These are phyloP conservation scores for Scytalidium lignicola DNA, from an alignment of 2,329 filamentous ascomycete species.

Conservation along the genomic window DNA sequence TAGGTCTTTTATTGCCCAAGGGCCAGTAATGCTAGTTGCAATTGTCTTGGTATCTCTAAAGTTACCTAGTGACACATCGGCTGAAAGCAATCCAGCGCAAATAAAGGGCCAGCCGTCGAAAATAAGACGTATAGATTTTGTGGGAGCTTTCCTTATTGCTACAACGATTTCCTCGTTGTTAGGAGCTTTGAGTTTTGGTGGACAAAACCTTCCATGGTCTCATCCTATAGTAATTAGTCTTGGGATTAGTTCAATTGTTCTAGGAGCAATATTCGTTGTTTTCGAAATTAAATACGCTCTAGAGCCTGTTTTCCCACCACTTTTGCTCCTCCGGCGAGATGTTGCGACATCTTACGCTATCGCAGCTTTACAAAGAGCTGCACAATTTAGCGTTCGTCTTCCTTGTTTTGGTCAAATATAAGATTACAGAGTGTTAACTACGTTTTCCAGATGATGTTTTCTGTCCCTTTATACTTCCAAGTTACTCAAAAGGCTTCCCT, in stretches of 20 bases:
- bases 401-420: slow-evolving; percentile 3
- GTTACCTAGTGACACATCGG: slow-evolving; percentile 4
- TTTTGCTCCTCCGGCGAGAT: slow-evolving; percentile 45
- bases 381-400: slow-evolving; percentile 49
- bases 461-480: slow-evolving; percentile 66
- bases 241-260: slow-evolving; percentile 26
- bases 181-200: slow-evolving; percentile 43
- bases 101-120: slow-evolving; percentile 16
- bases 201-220: slow-evolving; percentile 35
- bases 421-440: slow-evolving; percentile 1
- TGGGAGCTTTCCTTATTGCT: slow-evolving; percentile 44
- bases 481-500: slow-evolving; percentile 53
- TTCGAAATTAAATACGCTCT: slow-evolving; percentile 38
- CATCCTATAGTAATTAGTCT: slow-evolving; percentile 28
- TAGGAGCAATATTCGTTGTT: slow-evolving; percentile 15
- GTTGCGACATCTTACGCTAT: slow-evolving; percentile 50
- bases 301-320: slow-evolving; percentile 56
- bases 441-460: slow-evolving; percentile 51
- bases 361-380: slow-evolving; percentile 45
- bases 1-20: slow-evolving; percentile 52
- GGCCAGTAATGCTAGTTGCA: slow-evolving; percentile 48
- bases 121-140: slow-evolving; percentile 52
- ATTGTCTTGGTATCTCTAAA: slow-evolving; percentile 38
- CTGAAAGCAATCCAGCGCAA: slow-evolving; percentile 3
- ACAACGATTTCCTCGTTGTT: slow-evolving; percentile 38